Conservation (phyloP, 1,284 basidiomycete species). For the Coniferiporia sulphurascens region DNA sequence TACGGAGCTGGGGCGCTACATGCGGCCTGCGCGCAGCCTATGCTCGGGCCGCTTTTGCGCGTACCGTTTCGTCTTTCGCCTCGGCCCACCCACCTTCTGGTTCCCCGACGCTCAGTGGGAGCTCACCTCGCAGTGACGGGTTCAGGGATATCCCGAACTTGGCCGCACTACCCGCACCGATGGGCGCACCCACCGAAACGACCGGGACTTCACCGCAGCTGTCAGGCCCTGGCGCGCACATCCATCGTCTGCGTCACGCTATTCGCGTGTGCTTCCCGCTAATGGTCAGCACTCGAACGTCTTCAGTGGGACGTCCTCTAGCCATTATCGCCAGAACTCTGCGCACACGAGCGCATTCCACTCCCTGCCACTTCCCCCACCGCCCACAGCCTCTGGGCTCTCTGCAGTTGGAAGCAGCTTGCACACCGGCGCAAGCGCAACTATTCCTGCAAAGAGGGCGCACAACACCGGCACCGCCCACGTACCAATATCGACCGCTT, state of each 20-base stretch:
- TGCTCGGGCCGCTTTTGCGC: conserved; percentile 44
- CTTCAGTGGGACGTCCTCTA: background rate
- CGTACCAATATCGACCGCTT: conserved; percentile 54
- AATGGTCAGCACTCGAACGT: background rate
- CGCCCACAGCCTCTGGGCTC: too few relatives aligned
- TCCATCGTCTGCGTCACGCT: background rate
- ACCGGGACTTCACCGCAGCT: background rate
- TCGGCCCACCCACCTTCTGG: too few relatives aligned
- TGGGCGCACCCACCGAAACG: background rate
- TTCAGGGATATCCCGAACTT: background rate
- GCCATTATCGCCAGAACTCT: background rate
- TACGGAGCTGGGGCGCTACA: conserved; percentile 47
- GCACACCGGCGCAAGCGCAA: too few relatives aligned
- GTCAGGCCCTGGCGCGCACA: background rate
- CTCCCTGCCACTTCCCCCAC: too few relatives aligned
- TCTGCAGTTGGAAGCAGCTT: too few relatives aligned
- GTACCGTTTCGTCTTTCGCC: conserved; percentile 41
- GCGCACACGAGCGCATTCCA: too few relatives aligned
- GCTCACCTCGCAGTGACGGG: background rate
- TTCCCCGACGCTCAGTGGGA: background rate
- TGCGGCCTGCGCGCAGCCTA: conserved; percentile 46
- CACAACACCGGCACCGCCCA: conserved; percentile 66
- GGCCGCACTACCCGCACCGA: background rate
- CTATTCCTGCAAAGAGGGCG: conserved; percentile 7
- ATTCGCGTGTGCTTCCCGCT: background rate